These are phyloP conservation scores for Physcomitrellopsis africana DNA, from an alignment of 225 moss, liverwort and hornwort genomes.

Conservation along the genomic window DNA sequence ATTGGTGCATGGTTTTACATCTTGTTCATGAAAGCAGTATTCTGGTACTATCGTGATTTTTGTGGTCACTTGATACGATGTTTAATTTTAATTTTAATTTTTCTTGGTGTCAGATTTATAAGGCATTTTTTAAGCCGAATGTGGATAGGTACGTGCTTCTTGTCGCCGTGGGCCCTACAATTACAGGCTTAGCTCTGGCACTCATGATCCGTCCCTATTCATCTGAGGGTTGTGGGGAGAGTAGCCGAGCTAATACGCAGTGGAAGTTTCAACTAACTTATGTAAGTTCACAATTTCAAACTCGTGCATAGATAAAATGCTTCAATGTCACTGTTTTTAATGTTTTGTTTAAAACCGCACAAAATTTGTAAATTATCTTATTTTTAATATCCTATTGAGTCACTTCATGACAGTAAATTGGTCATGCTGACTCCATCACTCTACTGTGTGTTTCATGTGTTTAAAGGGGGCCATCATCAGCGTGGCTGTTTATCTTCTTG, in stretches of 20 bases:
- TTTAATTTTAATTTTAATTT: neutral
- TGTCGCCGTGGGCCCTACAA: constrained; percentile 67
- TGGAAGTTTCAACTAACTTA: constrained; percentile 71
- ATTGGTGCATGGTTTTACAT: neutral
- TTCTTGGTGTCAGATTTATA: constrained; percentile 67
- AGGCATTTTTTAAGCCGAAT: constrained; percentile 83
- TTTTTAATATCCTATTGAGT: neutral
- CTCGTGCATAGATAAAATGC: neutral
- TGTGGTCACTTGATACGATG: constrained; percentile 19
- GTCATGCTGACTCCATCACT: neutral
- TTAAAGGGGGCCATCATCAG: constrained; percentile 69
- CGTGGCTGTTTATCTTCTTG: constrained; percentile 76
- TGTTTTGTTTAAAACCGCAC: neutral
- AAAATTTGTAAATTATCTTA: neutral
- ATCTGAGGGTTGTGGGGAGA: constrained; percentile 44
- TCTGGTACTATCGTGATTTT: neutral
- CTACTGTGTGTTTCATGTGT: constrained; percentile 15
- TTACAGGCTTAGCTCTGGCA: constrained; percentile 51
- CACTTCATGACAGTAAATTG: neutral
- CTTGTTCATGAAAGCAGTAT: neutral
- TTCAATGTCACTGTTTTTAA: neutral
- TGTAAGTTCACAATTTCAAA: constrained; percentile 47
- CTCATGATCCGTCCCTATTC: constrained; percentile 67
- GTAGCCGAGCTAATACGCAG: constrained; percentile 37
- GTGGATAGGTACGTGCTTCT: constrained; percentile 78